Base-by-base conservation (phyloP, 768 basidiomycete species). In the Psilocybe subaeruginosa region DNA sequence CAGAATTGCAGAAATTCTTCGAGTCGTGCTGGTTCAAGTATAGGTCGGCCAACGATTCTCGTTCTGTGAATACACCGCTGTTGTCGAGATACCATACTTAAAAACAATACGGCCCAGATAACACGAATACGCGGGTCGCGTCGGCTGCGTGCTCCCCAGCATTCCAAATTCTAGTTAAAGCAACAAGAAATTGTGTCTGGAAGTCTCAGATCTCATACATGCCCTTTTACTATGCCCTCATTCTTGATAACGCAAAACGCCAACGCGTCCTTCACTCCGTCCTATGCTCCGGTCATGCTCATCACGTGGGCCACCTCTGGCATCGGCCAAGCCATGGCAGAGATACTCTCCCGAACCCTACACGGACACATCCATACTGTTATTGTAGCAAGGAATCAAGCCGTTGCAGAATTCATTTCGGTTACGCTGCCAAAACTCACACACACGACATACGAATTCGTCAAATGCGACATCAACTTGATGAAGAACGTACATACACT, bases 361-460 rank as follows among this genome's bases (percentile, higher is more conserved):
- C 69, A 76, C n/a, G 79, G 80, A 45, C 74, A 77, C 60, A 71
- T 75, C 12, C 78, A 80, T 61, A 76, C 81, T 66, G 69, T 82
- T 54, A 62, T 82, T 49, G 66, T 77, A 46, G 80, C 77, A 1
- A 76, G 78, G 52, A 80, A 79, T 63, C 65, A 70, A 33, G 64
- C 66, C 9, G 76, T 79, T 2, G 80, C 78, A 1, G 72, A 78
- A 19, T 43, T 12, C n/a, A 67, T 76, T 60, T 74, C 81, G 59
- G 72, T 72, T 0, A 63, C 66, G 11, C 62, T 78, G 17, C 64
- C 59, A 67, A 54, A 55, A 48, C 29, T 66, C 5, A 29, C 49
- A 23, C 43, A 46, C 31, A 56, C 54, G 39, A 62, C 53, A 17
- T 69, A 69, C 73, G 77, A 79, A 62, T 80, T 81, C 67, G 67